phyloP scores from a whole-genome alignment of 768 basidiomycete genomes.

The Tylopilus plumbeoviolaceoides region DNA sequence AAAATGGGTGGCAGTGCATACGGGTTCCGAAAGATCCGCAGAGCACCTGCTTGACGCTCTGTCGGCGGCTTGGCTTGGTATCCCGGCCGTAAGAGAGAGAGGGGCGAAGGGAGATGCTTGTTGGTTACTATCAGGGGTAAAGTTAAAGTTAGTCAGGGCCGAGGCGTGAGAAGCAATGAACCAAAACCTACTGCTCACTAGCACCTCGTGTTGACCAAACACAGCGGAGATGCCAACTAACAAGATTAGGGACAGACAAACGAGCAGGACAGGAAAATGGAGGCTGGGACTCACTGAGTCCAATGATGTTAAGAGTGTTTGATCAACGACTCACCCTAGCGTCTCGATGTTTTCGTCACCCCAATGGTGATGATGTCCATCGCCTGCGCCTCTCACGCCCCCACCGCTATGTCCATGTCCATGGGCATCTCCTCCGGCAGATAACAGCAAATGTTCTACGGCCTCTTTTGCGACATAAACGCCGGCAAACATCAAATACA shows the following conservation, averaged over 20 bases:
- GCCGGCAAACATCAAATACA: conserved; percentile 91
- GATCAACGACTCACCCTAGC: conserved; percentile 35
- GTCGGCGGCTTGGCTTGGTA: conserved; percentile 3
- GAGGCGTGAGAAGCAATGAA: background rate
- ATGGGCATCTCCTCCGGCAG: conserved; percentile 74
- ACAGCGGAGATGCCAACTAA: conserved; percentile 52
- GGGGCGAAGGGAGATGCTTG: conserved; percentile 56
- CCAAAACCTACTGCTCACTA: conserved; percentile 62
- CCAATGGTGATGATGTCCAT: conserved; percentile 64
- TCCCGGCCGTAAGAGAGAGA: conserved; percentile 39
- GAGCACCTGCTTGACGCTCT: conserved; percentile 8
- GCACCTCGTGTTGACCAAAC: conserved; percentile 61
- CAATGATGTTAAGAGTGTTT: background rate
- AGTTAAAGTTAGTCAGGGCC: conserved; percentile 4
- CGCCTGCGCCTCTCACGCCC: conserved; percentile 32
- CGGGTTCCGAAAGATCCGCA: conserved; percentile 60
- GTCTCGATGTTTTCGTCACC: conserved; percentile 46
- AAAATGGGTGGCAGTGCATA: conserved; percentile 64
- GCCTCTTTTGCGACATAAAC: conserved; percentile 98
- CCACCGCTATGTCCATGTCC: conserved; percentile 61
- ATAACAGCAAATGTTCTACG: conserved; percentile 84
- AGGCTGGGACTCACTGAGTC: conserved; percentile 39
- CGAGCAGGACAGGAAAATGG: conserved; percentile 60
- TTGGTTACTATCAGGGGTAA: conserved; percentile 45
- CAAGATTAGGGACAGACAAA: conserved; percentile 52